phyloP scores from a whole-genome alignment of 2,329 filamentous ascomycete species.

The Alternaria metachromatica region DNA sequence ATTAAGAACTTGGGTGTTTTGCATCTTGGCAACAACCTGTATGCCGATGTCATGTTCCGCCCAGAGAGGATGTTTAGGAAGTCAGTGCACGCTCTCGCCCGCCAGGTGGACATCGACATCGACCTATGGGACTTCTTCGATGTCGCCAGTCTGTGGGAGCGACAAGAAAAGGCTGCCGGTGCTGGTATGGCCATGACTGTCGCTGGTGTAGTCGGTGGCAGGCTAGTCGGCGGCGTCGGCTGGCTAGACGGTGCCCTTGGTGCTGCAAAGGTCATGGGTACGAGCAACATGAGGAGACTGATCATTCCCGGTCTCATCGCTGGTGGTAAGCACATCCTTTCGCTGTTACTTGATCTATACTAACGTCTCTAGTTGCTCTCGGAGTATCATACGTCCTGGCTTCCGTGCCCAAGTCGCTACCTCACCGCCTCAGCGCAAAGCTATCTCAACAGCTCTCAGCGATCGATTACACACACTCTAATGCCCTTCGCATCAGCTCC shows the following conservation, averaged over 20 bases:
- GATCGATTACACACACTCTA: slow-evolving; percentile 91
- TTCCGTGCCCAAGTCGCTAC: slow-evolving; percentile 88
- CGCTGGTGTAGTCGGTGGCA: slow-evolving; percentile 81
- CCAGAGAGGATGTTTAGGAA: slow-evolving; percentile 94
- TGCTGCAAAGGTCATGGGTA: slow-evolving; percentile 79
- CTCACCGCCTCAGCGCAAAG: slow-evolving; percentile 82
- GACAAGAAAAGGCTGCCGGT: slow-evolving; percentile 92
- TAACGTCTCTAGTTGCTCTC: slow-evolving; percentile 65
- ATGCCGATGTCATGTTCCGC: slow-evolving; percentile 81
- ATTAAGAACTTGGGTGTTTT: slow-evolving; percentile 89
- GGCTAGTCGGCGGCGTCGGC: slow-evolving; percentile 80
- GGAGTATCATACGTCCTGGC: slow-evolving; percentile 81
- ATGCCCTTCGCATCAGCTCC: slow-evolving; percentile 81
- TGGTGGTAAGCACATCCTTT: slow-evolving; percentile 68
- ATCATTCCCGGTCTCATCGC: slow-evolving; percentile 80
- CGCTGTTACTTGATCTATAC: background rate
- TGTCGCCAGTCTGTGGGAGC: slow-evolving; percentile 78
- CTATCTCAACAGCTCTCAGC: slow-evolving; percentile 79
- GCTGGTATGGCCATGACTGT: slow-evolving; percentile 95
- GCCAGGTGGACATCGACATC: slow-evolving; percentile 85
- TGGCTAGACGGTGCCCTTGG: slow-evolving; percentile 90
- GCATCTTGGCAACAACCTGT: slow-evolving; percentile 85
- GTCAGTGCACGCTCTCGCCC: slow-evolving; percentile 78
- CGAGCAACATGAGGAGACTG: slow-evolving; percentile 79
- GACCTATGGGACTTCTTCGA: slow-evolving; percentile 96